phyloP scores from a whole-genome alignment of 371 early-diverging fungal genomes.

The Mortierella sp. region DNA sequence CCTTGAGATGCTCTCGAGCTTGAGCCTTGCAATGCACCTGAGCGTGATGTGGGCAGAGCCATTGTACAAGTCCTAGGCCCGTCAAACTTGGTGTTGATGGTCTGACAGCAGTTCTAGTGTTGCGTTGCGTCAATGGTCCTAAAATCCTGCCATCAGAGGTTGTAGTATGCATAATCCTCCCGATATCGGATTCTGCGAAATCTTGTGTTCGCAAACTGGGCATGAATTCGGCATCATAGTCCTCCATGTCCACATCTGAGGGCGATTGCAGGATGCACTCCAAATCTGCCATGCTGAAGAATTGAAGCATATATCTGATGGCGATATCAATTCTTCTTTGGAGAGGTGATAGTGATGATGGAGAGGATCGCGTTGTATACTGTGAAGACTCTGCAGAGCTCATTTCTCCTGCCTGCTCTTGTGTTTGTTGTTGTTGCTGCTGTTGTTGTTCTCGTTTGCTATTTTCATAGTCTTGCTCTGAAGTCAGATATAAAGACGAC shows the following conservation, averaged over 20 bases:
- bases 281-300: slow-evolving; percentile 20
- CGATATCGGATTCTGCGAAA: slow-evolving; percentile 9
- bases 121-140: slow-evolving; percentile 22
- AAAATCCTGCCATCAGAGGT: slow-evolving; percentile 19
- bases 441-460: background rate
- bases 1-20: slow-evolving; percentile 10
- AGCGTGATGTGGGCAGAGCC: slow-evolving; percentile 28
- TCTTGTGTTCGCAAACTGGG: slow-evolving; percentile 12
- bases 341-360: background rate
- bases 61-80: slow-evolving; percentile 8
- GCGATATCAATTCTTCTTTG: slow-evolving; percentile 18
- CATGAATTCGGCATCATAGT: slow-evolving; percentile 8
- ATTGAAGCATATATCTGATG: slow-evolving; percentile 18
- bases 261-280: slow-evolving; percentile 18
- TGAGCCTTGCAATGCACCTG: background rate
- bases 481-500: background rate
- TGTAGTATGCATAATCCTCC: background rate
- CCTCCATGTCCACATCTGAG: slow-evolving; percentile 50
- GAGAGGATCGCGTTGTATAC: too few species aligned
- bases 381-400: background rate
- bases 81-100: background rate
- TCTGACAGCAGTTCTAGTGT: background rate
- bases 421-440: background rate
- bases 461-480: background rate
- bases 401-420: background rate